Conservation (phyloP, 768 basidiomycete species). For the Clathrus columnatus region DNA sequence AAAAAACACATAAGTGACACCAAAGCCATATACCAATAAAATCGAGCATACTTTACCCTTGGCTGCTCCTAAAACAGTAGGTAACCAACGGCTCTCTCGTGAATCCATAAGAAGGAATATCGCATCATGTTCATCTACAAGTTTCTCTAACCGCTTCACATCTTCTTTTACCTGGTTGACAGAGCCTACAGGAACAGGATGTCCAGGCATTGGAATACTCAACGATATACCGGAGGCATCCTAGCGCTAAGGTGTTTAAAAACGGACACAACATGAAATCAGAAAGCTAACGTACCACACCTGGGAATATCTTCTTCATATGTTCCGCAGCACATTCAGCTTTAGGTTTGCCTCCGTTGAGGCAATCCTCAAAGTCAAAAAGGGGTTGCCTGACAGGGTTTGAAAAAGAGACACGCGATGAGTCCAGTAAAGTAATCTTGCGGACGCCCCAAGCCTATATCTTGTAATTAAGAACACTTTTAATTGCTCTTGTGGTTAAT, state of each 20-base stretch:
- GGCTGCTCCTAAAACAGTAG: conserved; percentile 76
- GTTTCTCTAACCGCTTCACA: conserved; percentile 60
- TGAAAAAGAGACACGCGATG: conserved; percentile 85
- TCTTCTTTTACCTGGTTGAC: conserved; percentile 55
- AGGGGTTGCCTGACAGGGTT: conserved; percentile 97
- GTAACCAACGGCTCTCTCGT: conserved; percentile 94
- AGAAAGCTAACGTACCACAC: conserved; percentile 55
- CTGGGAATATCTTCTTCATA: conserved; percentile 85
- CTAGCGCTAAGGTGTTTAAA: conserved; percentile 29
- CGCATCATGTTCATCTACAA: conserved; percentile 82
- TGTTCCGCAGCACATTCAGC: conserved; percentile 82
- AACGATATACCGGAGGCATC: conserved; percentile 73
- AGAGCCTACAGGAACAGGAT: conserved; percentile 64
- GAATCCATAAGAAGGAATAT: conserved; percentile 97
- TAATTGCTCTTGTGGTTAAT: neutral
- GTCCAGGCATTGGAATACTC: conserved; percentile 95
- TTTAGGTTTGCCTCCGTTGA: conserved; percentile 89
- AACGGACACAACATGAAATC: neutral
- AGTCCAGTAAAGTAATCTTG: conserved; percentile 89
- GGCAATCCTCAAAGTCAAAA: conserved; percentile 90
- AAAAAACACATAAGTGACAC: neutral
- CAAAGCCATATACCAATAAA: neutral
- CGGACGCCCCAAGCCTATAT: conserved; percentile 90
- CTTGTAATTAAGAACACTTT: neutral
- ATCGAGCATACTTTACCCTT: conserved; percentile 71